Evolutionary conservation across 208 protist genomes (phyloP), one percentile per base, ranked within the genome.

Genomic region (Giardia duodenalis): DNA sequence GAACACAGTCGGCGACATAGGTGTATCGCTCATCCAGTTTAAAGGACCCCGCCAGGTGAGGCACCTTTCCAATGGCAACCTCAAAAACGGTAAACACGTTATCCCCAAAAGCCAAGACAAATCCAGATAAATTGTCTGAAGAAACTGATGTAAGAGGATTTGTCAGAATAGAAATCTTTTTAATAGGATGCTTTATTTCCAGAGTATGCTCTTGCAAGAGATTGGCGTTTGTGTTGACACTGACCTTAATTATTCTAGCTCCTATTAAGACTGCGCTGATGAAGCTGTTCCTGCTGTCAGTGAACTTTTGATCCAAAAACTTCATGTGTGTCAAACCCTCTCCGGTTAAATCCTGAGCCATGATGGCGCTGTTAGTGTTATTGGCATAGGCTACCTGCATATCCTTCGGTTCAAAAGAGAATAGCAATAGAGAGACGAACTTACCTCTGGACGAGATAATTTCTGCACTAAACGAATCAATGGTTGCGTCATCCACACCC

Each of bases 1-100:
- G 86, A 4, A 45, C 4, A 44, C 86, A 89, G 86, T 89, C 86
- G 10, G 4, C 42, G 4, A 89, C 86, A 19, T 89, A 89, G 42
- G 4, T 45, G 4, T 89, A 4, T n/a, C 19, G 19, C 44, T 89
- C 42, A 19, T 4, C 19, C 22, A 89, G 42, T 4, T 45, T 4
- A 42, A 89, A 89, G 42, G 86, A 19, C 42, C 42, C 86, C 4
- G 42, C 86, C 4, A 19, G 42, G 42, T 19, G 3, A 45, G 86
- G 86, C 39, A 45, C 10, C 4, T 45, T 4, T 46, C 86, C 86
- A 19, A 45, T 42, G 4, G 19, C 44, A 89, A 89, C 86, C 42
- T 45, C 39, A 44, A 89, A 89, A 19, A 89, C 86, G 44, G 86
- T 89, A 42, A 89, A 89, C 4, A 42, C 22, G 86, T 89, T 89